These are phyloP conservation scores for Pseudocercospora fuligena DNA, from an alignment of 2,329 filamentous ascomycete species.

Conservation along the genomic window DNA sequence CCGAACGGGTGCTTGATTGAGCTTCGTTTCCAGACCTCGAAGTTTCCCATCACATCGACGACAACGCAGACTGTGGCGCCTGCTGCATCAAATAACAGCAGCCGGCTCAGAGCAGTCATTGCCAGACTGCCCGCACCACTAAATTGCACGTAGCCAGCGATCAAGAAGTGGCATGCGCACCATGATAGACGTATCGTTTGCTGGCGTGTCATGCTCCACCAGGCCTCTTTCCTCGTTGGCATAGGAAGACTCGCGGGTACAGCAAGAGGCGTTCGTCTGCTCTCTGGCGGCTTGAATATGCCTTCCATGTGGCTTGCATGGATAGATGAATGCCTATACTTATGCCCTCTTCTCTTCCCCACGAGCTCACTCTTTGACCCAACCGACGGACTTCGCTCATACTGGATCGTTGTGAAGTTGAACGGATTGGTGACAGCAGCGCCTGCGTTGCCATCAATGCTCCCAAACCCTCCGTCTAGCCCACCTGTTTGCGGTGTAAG, in stretches of 20 bases:
- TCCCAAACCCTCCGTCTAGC: constrained; percentile 38
- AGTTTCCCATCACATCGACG: constrained; percentile 93
- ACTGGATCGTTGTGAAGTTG: constrained; percentile 80
- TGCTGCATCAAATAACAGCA: constrained; percentile 94
- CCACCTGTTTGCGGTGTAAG: constrained; percentile 40
- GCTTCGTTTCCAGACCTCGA: constrained; percentile 94
- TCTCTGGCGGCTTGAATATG: constrained; percentile 84
- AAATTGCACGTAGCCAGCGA: constrained; percentile 85
- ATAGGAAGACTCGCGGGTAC: constrained; percentile 91
- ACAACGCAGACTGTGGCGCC: constrained; percentile 89
- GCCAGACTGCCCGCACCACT: constrained; percentile 83
- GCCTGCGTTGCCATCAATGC: constrained; percentile 28
- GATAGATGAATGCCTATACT: constrained; percentile 96
- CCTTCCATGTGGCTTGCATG: constrained; percentile 85
- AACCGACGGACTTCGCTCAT: constrained; percentile 46
- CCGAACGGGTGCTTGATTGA: constrained; percentile 91
- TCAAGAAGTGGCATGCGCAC: constrained; percentile 84
- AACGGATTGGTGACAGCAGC: constrained; percentile 69
- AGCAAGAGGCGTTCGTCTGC: constrained; percentile 82
- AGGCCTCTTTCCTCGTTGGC: constrained; percentile 85
- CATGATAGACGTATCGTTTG: constrained; percentile 84
- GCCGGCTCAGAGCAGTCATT: constrained; percentile 87
- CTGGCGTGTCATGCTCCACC: constrained; percentile 85
- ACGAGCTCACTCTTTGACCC: constrained; percentile 75
- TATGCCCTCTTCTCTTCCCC: constrained; percentile 89